Evolutionary conservation across 306 rosid genomes (phyloP).

Genomic region (Notholithocarpus densiflorus): DNA sequence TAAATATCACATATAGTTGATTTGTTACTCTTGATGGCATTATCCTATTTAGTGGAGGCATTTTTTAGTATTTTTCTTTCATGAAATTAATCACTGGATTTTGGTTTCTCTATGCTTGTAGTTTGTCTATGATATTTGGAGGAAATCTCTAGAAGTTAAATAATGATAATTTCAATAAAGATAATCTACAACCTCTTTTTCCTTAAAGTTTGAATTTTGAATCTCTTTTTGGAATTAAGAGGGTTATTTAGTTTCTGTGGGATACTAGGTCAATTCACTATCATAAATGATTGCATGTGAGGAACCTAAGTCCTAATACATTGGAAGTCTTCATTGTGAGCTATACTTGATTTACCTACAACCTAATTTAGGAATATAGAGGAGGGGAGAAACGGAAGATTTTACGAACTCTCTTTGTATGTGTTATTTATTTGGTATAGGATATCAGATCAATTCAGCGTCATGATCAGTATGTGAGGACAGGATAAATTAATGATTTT

Average conservation of each 20-base stretch:
- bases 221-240: not conserved
- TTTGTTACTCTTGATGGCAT: not conserved
- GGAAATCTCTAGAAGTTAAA: too few species aligned
- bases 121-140: not conserved
- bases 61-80: conserved; percentile 2
- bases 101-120: not conserved
- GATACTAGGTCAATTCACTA: not conserved
- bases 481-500: not conserved
- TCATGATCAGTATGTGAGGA: not conserved
- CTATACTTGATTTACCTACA: not conserved
- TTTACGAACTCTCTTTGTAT: not conserved
- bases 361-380: not conserved
- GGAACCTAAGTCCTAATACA: not conserved
- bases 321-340: not conserved
- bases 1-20: not conserved
- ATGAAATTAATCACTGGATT: not conserved
- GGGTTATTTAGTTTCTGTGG: not conserved
- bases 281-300: not conserved
- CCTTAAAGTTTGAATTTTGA: not conserved
- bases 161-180: not conserved
- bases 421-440: too few species aligned
- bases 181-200: not conserved
- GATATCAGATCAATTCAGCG: too few species aligned
- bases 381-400: not conserved
- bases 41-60: not conserved